These are phyloP conservation scores for Primulina eburnea DNA, from an alignment of 257 asterid genomes.

Conservation along the genomic window DNA sequence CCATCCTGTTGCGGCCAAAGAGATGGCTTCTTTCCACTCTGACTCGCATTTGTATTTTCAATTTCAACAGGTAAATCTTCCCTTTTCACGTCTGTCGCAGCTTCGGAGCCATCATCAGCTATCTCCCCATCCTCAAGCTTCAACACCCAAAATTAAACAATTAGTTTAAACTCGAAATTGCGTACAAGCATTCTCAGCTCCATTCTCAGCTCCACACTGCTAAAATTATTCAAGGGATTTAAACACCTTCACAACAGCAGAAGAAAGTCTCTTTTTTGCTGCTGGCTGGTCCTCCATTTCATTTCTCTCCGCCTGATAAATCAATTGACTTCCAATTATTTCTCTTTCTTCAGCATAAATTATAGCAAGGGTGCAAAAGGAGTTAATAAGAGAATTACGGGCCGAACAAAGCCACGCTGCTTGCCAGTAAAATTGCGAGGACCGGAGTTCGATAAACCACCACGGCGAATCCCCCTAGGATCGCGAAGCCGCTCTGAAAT, in stretches of 20 bases:
- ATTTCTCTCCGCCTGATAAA: conserved; percentile 72
- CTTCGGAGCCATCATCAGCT: not conserved
- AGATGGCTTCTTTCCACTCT: not conserved
- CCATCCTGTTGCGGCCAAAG: not conserved
- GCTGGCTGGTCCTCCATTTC: conserved; percentile 83
- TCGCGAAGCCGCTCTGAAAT: conserved; percentile 91
- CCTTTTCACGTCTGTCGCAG: not conserved
- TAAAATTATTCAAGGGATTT: not conserved
- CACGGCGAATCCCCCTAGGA: conserved; percentile 93
- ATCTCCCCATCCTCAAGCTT: not conserved
- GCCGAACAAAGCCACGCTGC: conserved; percentile 82
- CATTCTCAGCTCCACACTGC: not conserved
- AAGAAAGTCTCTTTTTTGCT: conserved; percentile 79
- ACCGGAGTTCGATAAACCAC: conserved; percentile 62
- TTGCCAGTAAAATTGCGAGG: conserved; percentile 73
- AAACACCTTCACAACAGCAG: conserved; percentile 90
- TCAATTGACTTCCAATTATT: not conserved
- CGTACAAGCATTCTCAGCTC: not conserved
- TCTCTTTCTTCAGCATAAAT: not conserved
- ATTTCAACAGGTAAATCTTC: not conserved
- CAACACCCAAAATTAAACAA: not conserved
- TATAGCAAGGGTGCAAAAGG: not conserved
- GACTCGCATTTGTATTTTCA: not conserved
- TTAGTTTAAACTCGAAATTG: not conserved
- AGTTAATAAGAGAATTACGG: conserved; percentile 36